A percentile compares a stretch with the other conserved stretches of the same genome.
These are phyloP conservation scores for Myriosclerotinia scirpicola DNA, from an alignment of 2,329 filamentous ascomycete genomes.

Conservation along the genomic window DNA sequence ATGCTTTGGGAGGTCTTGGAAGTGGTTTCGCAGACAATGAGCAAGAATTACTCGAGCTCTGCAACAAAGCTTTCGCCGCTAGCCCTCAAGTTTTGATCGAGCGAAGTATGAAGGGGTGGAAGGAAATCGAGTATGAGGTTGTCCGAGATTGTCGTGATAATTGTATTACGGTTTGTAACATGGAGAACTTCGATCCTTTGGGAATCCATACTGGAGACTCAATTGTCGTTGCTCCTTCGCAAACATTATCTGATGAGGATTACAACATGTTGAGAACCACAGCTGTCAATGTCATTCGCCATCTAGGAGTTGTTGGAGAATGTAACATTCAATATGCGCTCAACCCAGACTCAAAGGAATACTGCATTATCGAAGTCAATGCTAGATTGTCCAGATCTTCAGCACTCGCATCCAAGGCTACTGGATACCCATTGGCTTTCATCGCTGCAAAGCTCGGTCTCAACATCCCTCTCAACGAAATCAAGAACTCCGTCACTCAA, in stretches of 20 bases:
- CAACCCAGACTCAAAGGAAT: conserved; percentile 94
- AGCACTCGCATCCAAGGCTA: conserved; percentile 95
- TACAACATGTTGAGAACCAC: conserved; percentile 99
- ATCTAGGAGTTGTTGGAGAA: conserved; percentile 95
- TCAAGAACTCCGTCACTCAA: conserved; percentile 97
- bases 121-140: conserved; percentile 98
- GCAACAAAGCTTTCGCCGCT: conserved; percentile 85
- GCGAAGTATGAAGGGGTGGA: conserved; percentile 99
- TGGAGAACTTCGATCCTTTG: conserved; percentile 98
- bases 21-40: conserved; percentile 94
- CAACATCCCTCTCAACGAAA: conserved; percentile 89
- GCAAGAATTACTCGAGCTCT: conserved; percentile 90
- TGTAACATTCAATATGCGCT: conserved; percentile 98
- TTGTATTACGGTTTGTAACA: conserved; percentile 98
- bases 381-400: conserved; percentile 97
- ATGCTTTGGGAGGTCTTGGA: conserved; percentile 91
- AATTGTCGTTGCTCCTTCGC: conserved; percentile 94
- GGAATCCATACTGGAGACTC: conserved; percentile 98
- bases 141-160: conserved; percentile 97
- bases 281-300: conserved; percentile 96
- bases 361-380: conserved; percentile 98
- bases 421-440: conserved; percentile 94
- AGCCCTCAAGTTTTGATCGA: conserved; percentile 97
- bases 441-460: conserved; percentile 98
- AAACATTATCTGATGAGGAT: conserved; percentile 96